phyloP scores from a whole-genome alignment of 2,329 filamentous ascomycete genomes.

The Penicillium sp. region DNA sequence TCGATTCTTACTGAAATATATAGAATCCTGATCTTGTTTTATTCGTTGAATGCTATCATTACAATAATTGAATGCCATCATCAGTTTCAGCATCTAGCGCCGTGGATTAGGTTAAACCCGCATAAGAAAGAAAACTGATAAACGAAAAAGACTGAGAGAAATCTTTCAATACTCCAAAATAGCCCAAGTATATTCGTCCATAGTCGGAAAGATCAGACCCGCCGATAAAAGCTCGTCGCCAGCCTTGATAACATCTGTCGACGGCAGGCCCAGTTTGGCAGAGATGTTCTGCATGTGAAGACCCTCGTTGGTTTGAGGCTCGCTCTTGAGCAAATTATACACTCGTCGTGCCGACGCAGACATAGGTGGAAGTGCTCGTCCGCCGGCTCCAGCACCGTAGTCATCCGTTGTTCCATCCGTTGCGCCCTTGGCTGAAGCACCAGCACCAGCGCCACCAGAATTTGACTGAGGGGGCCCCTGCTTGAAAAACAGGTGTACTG shows the following conservation, averaged over 20 bases:
- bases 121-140: neutral
- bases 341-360: slow-evolving; percentile 63
- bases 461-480: slow-evolving; percentile 55
- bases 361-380: slow-evolving; percentile 45
- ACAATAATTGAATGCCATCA: too few relatives aligned
- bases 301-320: slow-evolving; percentile 73
- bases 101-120: neutral
- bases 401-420: slow-evolving; percentile 46
- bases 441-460: slow-evolving; percentile 21
- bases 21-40: too few relatives aligned
- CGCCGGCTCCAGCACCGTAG: slow-evolving; percentile 27
- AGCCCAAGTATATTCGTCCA: slow-evolving; percentile 91
- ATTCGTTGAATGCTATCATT: neutral
- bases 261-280: slow-evolving; percentile 59
- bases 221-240: slow-evolving; percentile 72
- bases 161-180: slow-evolving; percentile 58
- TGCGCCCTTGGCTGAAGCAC: slow-evolving; percentile 30
- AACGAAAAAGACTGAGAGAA: neutral
- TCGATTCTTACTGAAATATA: too few relatives aligned
- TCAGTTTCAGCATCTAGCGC: slow-evolving; percentile 1
- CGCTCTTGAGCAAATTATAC: slow-evolving; percentile 63
- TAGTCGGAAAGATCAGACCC: slow-evolving; percentile 81
- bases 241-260: slow-evolving; percentile 68
- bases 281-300: slow-evolving; percentile 76
- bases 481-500: slow-evolving; percentile 80